Conservation (phyloP, 2,329 filamentous ascomycete genomes). For the Beauveria rudraprayagi region DNA sequence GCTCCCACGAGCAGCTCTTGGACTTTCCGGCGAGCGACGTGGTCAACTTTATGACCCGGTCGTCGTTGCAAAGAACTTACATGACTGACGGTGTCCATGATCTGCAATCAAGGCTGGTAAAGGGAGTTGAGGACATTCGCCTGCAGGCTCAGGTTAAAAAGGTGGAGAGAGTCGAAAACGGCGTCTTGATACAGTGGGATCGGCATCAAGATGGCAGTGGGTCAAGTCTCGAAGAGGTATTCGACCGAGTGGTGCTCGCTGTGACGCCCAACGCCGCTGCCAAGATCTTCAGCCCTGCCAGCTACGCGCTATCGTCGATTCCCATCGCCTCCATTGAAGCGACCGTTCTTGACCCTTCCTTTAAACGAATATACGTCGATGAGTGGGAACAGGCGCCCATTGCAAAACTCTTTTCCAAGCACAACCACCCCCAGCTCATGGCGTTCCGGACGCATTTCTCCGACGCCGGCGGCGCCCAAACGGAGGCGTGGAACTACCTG, state of each 20-base stretch:
- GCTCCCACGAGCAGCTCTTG: slow-evolving; percentile 41
- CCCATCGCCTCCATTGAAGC: slow-evolving; percentile 42
- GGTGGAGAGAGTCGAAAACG: slow-evolving; percentile 16
- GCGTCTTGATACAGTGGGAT: slow-evolving; percentile 2
- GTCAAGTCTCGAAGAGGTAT: slow-evolving; percentile 25
- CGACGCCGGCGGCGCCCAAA: slow-evolving; percentile 22
- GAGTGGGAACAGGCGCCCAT: neutral
- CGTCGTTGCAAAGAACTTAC: slow-evolving; percentile 41
- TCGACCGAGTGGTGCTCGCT: slow-evolving; percentile 46
- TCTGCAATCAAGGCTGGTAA: slow-evolving; percentile 38
- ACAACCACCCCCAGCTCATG: slow-evolving; percentile 22
- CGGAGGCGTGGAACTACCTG: slow-evolving; percentile 46
- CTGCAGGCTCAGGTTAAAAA: slow-evolving; percentile 30
- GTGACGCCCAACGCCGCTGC: slow-evolving; percentile 46
- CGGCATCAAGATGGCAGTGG: slow-evolving; percentile 6
- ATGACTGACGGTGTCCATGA: slow-evolving; percentile 40
- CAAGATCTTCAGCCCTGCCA: slow-evolving; percentile 37
- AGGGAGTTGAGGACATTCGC: slow-evolving; percentile 31
- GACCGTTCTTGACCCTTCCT: slow-evolving; percentile 28
- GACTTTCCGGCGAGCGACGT: slow-evolving; percentile 46
- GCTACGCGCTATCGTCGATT: slow-evolving; percentile 30
- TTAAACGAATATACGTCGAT: neutral
- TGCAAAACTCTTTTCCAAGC: slow-evolving; percentile 9
- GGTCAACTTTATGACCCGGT: slow-evolving; percentile 39
- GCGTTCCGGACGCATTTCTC: slow-evolving; percentile 28